phyloP scores from a whole-genome alignment of 805 yeast species.

The Candida montana region DNA sequence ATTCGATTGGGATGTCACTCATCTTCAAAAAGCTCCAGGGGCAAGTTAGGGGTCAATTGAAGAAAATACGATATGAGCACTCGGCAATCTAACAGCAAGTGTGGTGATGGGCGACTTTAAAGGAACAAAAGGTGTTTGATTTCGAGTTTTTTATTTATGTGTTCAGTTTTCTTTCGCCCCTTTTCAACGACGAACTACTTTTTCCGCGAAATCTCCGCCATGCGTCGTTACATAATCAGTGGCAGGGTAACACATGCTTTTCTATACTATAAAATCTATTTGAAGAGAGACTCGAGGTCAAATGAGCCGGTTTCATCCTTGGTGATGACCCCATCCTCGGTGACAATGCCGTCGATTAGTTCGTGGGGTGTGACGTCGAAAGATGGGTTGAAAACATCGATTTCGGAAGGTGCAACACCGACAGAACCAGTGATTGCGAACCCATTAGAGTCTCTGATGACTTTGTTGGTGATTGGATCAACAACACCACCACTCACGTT shows the following conservation, averaged over 20 bases:
- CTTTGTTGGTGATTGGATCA: conserved; percentile 24
- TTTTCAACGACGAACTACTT: background rate
- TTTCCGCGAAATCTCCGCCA: conserved; percentile 5
- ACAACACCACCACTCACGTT: conserved; percentile 66
- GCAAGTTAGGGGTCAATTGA: background rate
- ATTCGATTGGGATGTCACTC: conserved; percentile 90
- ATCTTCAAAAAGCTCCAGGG: conserved; percentile 13
- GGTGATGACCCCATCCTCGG: conserved; percentile 61
- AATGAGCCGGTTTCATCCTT: conserved; percentile 50
- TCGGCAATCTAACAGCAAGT: background rate
- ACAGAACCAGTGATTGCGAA: conserved; percentile 44
- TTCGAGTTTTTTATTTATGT: background rate
- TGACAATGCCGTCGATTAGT: conserved; percentile 82
- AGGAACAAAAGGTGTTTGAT: background rate
- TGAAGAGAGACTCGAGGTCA: conserved; percentile 28
- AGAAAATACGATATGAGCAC: background rate
- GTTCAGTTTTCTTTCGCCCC: conserved; percentile 1
- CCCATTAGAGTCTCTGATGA: conserved; percentile 21
- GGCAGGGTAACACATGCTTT: background rate
- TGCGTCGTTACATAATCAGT: background rate
- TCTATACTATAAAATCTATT: background rate
- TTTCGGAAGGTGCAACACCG: conserved; percentile 79
- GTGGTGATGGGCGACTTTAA: background rate
- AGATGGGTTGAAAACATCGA: conserved; percentile 92
- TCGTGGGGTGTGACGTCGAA: conserved; percentile 88